These are phyloP conservation scores for Crataegus laevigata DNA, from an alignment of 306 rosid species.

Conservation along the genomic window DNA sequence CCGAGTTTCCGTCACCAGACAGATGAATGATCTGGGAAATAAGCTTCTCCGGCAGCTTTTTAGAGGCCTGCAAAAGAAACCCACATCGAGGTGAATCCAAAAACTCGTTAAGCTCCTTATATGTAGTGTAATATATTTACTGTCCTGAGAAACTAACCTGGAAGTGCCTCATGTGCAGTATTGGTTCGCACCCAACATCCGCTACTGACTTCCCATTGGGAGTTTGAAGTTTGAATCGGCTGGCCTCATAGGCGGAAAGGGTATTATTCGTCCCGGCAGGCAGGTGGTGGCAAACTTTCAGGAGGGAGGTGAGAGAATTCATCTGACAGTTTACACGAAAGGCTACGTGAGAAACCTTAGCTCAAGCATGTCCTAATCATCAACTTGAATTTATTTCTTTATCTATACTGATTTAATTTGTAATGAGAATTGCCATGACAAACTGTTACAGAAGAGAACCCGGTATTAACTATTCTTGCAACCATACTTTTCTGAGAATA, in stretches of 20 bases:
- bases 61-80: conserved; percentile 53
- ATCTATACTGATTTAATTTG: background rate
- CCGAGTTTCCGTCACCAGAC: conserved; percentile 9
- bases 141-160: conserved; percentile 46
- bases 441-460: background rate
- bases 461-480: background rate
- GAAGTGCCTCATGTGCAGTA: conserved; percentile 94
- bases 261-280: conserved; percentile 35
- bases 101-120: background rate
- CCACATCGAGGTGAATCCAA: conserved; percentile 11
- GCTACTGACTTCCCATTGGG: conserved; percentile 85
- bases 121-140: background rate
- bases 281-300: conserved; percentile 62
- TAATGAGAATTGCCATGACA: background rate
- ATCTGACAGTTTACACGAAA: conserved; percentile 42
- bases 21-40: conserved; percentile 51
- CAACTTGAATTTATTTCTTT: background rate
- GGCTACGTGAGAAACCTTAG: conserved; percentile 18
- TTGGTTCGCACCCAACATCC: conserved; percentile 93
- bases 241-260: conserved; percentile 58
- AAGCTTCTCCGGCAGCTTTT: conserved; percentile 77
- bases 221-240: conserved; percentile 61
- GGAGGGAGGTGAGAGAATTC: conserved; percentile 88
- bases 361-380: conserved; percentile 5
- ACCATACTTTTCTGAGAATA: background rate